Base-by-base conservation (phyloP, 2,329 filamentous ascomycete species). In the Cryphonectria parasitica region DNA sequence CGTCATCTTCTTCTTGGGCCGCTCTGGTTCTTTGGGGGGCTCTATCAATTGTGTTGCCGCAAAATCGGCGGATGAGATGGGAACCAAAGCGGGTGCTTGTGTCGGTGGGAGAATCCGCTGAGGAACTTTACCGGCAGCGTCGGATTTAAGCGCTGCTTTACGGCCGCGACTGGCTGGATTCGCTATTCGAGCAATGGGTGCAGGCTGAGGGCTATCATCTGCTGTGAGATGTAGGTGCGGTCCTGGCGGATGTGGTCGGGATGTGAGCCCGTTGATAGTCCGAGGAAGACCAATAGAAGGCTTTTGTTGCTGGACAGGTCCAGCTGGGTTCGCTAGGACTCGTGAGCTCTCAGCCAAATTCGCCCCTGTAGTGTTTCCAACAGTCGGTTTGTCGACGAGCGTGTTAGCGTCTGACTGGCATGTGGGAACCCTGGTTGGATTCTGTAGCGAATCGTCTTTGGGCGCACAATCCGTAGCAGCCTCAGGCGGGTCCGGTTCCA, bases 81-180 rank as follows among this genome's bases (percentile, higher is more conserved):
- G 71, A 17, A 68, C 22, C 49, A 62, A 41, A 34, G 64, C 19
- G 11, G 52, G 4, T 34, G 71, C 66, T 49, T 68, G 63, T 3
- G 66, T 45, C 80, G 80, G 75, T 2, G 81, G 80, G 8, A 84
- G 74, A n/a, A 85, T 73, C 6, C 75, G 79, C 72, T 83, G 80
- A 13, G 86, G 85, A 34, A 80, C 78, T 69, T 82, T 80, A 22
- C 86, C 86, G 41, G 83, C 84, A 10, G 86, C 85, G 74, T 88
- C 82, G 66, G 85, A 83, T 71, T 82, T 84, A 66, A 82, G 80
- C 13, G 86, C 85, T 56, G 86, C 86, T 75, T 88, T 88, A 70
- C 80, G 85, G 43, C 86, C 86, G 74, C 86, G 80, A 15, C 83
- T 86, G 4, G 86, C 86, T 25, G 86, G 85, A 70, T 87, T 87